These are phyloP conservation scores for Spergularia marina DNA, from an alignment of 148 eudicot species.

Conservation along the genomic window DNA sequence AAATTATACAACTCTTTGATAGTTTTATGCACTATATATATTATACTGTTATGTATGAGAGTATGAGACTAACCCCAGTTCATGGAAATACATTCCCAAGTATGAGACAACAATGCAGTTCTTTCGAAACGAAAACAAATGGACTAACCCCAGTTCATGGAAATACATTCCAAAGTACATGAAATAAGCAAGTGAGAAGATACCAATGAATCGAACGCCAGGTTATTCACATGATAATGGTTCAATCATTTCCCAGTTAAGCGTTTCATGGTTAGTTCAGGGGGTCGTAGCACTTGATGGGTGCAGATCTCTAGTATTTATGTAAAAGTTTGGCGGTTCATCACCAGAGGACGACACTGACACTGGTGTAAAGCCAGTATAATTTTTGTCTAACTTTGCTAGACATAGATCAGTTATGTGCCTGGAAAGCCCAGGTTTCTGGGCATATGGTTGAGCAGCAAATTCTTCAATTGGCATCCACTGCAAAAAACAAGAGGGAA, in stretches of 20 bases:
- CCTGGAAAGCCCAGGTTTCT: conserved; percentile 38
- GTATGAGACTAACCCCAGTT: too few species aligned
- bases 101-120: not conserved
- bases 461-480: conserved; percentile 71
- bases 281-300: conserved; percentile 12
- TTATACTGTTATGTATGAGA: too few species aligned
- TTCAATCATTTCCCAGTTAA: not conserved
- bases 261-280: conserved; percentile 24
- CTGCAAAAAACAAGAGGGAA: conserved; percentile 27
- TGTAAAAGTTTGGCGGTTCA: conserved; percentile 37
- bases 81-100: not conserved
- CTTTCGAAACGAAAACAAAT: too few species aligned
- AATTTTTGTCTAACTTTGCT: conserved; percentile 49
- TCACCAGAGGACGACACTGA: conserved; percentile 30
- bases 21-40: too few species aligned
- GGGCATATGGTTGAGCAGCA: conserved; percentile 48
- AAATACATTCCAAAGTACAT: not conserved
- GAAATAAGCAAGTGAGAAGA: not conserved
- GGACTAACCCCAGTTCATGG: too few species aligned
- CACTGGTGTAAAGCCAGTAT: conserved; percentile 47
- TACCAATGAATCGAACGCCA: conserved; percentile 3
- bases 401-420: conserved; percentile 40
- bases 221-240: not conserved
- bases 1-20: too few species aligned
- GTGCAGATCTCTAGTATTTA: conserved; percentile 43